phyloP scores from a whole-genome alignment of 331 rosid genomes.

The Quercus phellos region DNA sequence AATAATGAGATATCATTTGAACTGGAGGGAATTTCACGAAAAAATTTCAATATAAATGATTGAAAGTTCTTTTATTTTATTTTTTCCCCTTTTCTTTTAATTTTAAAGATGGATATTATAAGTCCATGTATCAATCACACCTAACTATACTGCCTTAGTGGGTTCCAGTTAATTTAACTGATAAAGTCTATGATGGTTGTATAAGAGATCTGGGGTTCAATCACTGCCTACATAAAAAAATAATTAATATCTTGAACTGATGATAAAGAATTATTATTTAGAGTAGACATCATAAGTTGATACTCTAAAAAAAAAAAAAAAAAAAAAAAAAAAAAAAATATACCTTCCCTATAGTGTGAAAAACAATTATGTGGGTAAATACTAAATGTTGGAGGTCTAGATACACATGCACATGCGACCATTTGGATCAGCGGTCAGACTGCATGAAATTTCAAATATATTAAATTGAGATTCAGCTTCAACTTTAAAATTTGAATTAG shows the following conservation, averaged over 20 bases:
- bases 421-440: slow-evolving; percentile 35
- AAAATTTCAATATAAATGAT: neutral
- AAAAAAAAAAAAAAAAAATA: too few species aligned
- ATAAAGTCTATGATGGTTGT: accelerated
- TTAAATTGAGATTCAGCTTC: slow-evolving; percentile 11
- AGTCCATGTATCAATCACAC: neutral
- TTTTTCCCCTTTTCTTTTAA: neutral
- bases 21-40: too few species aligned
- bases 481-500: slow-evolving; percentile 15
- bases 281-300: accelerated
- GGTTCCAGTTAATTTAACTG: too few species aligned
- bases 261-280: too few species aligned
- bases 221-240: accelerated
- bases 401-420: slow-evolving; percentile 49
- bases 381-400: slow-evolving; percentile 27
- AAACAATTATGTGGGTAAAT: neutral
- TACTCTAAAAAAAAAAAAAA: too few species aligned
- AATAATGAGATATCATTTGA: too few species aligned
- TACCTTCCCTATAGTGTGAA: too few species aligned
- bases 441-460: slow-evolving; percentile 20
- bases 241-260: too few species aligned
- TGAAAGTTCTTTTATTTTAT: neutral
- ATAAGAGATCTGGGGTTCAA: too few species aligned
- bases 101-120: neutral
- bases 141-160: too few species aligned